Evolutionary conservation across 768 basidiomycete genomes (phyloP), one percentile per base, ranked within the genome.

Genomic region (Termitomyces sp.): DNA sequence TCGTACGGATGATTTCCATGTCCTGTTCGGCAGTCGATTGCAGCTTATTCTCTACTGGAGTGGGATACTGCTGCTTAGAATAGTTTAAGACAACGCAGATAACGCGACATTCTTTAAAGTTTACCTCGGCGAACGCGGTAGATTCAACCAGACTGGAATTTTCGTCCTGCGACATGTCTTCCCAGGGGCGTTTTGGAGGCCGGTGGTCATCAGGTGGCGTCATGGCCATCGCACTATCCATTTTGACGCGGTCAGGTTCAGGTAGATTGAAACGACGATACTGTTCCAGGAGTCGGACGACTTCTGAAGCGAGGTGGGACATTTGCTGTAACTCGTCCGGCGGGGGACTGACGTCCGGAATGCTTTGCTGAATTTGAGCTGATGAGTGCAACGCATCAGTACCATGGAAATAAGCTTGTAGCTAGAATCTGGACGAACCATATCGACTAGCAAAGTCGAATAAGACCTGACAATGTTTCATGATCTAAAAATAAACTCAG

Each of bases 1-100:
- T 92, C 30, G 79, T 85, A 8, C 89, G 82, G 59, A 92, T 92
- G 57, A 89, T 77, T 60, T 89, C 87, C 89, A 92, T 92, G 64
- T 92, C 89, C 58, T 86, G 81, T 68, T 91, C 88, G 7, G 89
- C 89, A 1, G 85, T 86, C 3, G 84, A 74, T 60, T 83, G 82
- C 5, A 28, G 70, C 71, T 53, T 57, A 28, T 79, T 74, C 23
- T 70, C 68, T 7, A 68, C 68, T 19, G 69, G 50, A 33, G 66
- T 66, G 30, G 71, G 54, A 64, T 70, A 68, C 50, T 68, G 64
- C 59, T 68, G 62, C 35, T 55, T 41, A 53, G 50, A 44, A 28
- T 40, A 45, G 44, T n/a, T 28, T 42, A 14, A 56, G 30, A 47
- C 33, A 42, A 21, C 15, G 35, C 5, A 3, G 40, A 9, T 23